Evolutionary conservation across 805 yeast species (phyloP).

Genomic region (Zygotorulaspora danielsina): DNA sequence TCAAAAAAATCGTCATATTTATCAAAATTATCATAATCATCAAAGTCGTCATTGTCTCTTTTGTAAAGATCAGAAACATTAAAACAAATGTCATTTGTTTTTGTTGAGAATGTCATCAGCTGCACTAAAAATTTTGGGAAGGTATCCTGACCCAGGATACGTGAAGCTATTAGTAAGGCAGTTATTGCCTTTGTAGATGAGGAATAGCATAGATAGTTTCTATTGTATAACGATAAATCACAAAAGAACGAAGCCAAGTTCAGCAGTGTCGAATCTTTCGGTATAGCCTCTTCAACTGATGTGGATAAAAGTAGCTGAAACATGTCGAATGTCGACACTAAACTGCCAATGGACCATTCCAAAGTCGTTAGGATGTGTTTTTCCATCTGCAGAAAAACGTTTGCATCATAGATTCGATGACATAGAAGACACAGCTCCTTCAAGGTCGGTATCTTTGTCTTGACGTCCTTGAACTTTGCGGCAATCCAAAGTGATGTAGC

Average conservation of each 20-base stretch:
- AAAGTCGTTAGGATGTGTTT: slow-evolving; percentile 65
- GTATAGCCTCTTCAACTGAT: slow-evolving; percentile 6
- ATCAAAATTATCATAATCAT: background rate
- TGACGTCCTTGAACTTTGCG: slow-evolving; percentile 66
- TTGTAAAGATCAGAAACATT: slow-evolving; percentile 4
- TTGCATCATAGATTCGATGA: slow-evolving; percentile 57
- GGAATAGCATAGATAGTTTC: slow-evolving; percentile 44
- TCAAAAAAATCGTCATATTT: background rate
- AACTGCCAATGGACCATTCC: slow-evolving; percentile 51
- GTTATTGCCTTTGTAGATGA: slow-evolving; percentile 47
- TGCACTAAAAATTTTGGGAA: slow-evolving; percentile 11
- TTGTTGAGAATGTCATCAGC: slow-evolving; percentile 2
- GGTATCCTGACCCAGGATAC: slow-evolving; percentile 38
- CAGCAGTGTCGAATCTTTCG: slow-evolving; percentile 7
- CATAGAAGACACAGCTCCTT: slow-evolving; percentile 62
- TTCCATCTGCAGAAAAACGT: slow-evolving; percentile 75
- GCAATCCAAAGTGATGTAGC: slow-evolving; percentile 88
- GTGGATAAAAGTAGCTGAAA: slow-evolving; percentile 13
- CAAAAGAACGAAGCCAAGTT: slow-evolving; percentile 47
- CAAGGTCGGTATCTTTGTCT: slow-evolving; percentile 61
- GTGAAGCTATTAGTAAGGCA: slow-evolving; percentile 49
- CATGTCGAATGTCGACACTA: slow-evolving; percentile 19
- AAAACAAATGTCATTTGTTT: slow-evolving; percentile 9
- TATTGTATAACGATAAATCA: slow-evolving; percentile 50
- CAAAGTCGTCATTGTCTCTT: background rate